Conservation (phyloP, 78 protist genomes). For the Salpingoeca rosetta region DNA sequence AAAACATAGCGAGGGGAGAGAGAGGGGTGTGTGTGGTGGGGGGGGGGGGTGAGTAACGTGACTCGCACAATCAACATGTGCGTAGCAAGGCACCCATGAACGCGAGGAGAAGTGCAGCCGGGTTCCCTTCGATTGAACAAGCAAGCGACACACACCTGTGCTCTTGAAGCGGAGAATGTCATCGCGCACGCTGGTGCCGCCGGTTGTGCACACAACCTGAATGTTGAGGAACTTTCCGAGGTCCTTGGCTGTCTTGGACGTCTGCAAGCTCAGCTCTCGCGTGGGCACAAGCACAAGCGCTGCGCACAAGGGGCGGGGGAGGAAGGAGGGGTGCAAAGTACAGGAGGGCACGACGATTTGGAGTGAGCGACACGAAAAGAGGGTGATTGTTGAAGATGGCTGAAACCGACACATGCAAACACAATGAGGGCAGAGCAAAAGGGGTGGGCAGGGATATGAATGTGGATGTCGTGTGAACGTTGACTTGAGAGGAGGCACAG, state of each 20-base stretch:
- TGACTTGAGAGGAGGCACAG: no score
- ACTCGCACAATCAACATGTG: no score
- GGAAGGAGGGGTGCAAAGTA: neutral
- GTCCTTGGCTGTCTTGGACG: constrained; percentile 78
- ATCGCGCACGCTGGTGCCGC: constrained; percentile 84
- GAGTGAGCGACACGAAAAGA: no score
- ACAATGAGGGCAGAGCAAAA: neutral
- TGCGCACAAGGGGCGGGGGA: neutral
- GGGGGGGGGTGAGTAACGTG: no score
- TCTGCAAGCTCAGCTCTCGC: constrained; percentile 95
- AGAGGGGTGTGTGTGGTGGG: no score
- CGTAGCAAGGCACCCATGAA: no score
- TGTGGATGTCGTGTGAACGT: no score
- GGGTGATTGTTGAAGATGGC: no score
- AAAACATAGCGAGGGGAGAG: neutral
- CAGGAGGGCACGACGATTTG: no score
- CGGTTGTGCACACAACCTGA: constrained; percentile 84
- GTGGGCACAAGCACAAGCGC: constrained; percentile 92
- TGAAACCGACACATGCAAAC: no score
- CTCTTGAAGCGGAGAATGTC: constrained; percentile 65
- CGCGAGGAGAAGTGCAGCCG: no score
- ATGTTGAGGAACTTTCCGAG: constrained; percentile 78
- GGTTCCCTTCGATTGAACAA: no score
- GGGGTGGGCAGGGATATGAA: neutral
- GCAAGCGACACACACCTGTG: constrained; percentile 13